A percentile compares a stretch with the other conserved stretches of the same genome.
Evolutionary conservation across 1,284 basidiomycete species (phyloP).

Genomic region (Tilletia caries): DNA sequence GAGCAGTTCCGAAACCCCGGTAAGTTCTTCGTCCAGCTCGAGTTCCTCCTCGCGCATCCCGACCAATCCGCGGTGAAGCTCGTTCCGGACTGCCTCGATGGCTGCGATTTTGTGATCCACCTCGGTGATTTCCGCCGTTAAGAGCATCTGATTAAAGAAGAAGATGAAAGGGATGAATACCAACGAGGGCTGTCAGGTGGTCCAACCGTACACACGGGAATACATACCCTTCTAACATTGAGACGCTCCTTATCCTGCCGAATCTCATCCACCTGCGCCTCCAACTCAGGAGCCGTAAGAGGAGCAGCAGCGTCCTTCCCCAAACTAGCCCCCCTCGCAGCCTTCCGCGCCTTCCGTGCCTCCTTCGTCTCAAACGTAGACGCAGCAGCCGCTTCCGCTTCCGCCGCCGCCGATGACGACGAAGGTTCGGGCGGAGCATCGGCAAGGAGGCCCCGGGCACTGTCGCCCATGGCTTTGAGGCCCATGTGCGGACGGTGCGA

Average conservation of each 20-base stretch:
- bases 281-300: constrained; percentile 37
- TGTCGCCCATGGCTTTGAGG: constrained; percentile 43
- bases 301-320: constrained; percentile 21
- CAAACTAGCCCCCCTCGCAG: constrained; percentile 9
- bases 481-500: constrained; percentile 37
- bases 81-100: constrained; percentile 74
- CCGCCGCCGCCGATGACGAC: background rate
- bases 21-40: constrained; percentile 76
- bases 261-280: constrained; percentile 46
- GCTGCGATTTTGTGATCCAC: constrained; percentile 82
- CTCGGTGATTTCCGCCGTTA: constrained; percentile 79
- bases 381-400: constrained; percentile 1
- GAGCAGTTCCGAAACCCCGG: constrained; percentile 44
- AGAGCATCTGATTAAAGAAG: constrained; percentile 32
- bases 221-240: constrained; percentile 22
- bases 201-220: background rate
- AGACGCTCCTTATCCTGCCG: constrained; percentile 44
- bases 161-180: background rate
- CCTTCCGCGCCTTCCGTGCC: constrained; percentile 31
- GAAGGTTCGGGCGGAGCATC: constrained; percentile 29
- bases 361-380: constrained; percentile 17
- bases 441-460: constrained; percentile 41
- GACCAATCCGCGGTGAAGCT: constrained; percentile 77
- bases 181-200: background rate
- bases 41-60: constrained; percentile 90